Percentiles rank a stretch among this genome's conserved stretches.
These are phyloP conservation scores for Podaxis sp. DNA, from an alignment of 768 basidiomycete species.

Conservation along the genomic window DNA sequence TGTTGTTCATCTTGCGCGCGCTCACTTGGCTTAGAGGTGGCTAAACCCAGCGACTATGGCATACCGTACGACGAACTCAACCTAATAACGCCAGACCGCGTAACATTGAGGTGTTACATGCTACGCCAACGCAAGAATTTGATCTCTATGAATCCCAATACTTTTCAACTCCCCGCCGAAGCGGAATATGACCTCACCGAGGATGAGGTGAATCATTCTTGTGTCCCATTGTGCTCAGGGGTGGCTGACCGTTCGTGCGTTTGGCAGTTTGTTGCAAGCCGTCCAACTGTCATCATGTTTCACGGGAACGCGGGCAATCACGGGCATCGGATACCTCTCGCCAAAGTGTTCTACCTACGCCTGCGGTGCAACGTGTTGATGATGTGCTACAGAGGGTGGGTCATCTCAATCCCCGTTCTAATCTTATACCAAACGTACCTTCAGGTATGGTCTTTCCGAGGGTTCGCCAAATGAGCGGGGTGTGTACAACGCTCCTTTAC, in stretches of 20 bases:
- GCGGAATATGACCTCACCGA: conserved; percentile 44
- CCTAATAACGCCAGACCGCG: conserved; percentile 68
- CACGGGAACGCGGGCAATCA: conserved; percentile 89
- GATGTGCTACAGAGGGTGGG: conserved; percentile 90
- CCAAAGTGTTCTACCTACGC: conserved; percentile 73
- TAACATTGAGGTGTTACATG: conserved; percentile 76
- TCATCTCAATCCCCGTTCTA: conserved; percentile 10
- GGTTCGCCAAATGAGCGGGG: conserved; percentile 87
- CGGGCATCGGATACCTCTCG: conserved; percentile 90
- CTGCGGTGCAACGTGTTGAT: conserved; percentile 94
- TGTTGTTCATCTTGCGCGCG: background rate
- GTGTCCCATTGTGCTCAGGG: background rate
- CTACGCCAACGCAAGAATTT: conserved; percentile 63
- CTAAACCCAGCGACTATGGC: conserved; percentile 65
- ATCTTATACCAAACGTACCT: conserved; percentile 1
- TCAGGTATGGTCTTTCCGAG: conserved; percentile 85
- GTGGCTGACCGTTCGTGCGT: background rate
- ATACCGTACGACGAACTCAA: conserved; percentile 76
- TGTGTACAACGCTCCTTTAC: conserved; percentile 24
- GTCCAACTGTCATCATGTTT: conserved; percentile 91
- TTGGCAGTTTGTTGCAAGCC: conserved; percentile 41
- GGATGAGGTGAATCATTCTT: conserved; percentile 51
- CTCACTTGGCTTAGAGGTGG: conserved; percentile 53
- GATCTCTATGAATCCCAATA: conserved; percentile 32
- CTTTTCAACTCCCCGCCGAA: conserved; percentile 23